phyloP scores from a whole-genome alignment of 139 green algal species.

The Bryopsis sp. region DNA sequence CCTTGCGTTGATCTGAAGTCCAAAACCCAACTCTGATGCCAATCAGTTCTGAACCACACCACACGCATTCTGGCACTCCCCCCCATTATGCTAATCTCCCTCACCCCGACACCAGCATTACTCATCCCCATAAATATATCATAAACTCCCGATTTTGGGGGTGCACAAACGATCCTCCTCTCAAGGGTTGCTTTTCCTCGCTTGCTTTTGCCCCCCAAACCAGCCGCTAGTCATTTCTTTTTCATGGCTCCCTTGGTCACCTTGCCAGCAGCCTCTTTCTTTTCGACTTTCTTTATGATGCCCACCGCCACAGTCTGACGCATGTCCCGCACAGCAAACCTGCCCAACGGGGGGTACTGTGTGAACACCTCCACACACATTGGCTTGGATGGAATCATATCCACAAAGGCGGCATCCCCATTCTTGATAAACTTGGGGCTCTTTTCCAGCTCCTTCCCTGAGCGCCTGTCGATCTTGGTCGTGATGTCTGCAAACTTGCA shows the following conservation, averaged over 20 bases:
- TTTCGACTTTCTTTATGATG: constrained; percentile 55
- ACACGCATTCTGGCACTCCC: too few relatives aligned
- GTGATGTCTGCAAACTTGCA: constrained; percentile 56
- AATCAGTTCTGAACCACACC: not conserved
- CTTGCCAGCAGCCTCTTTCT: constrained; percentile 37
- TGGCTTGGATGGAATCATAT: constrained; percentile 57
- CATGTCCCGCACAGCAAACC: constrained; percentile 55
- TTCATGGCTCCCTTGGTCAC: constrained; percentile 42
- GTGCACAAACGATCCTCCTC: not conserved
- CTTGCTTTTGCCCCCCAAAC: too few relatives aligned
- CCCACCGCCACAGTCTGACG: constrained; percentile 56
- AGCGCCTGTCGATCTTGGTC: constrained; percentile 52
- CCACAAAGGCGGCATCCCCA: constrained; percentile 53
- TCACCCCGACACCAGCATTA: too few relatives aligned
- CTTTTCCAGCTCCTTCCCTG: constrained; percentile 62
- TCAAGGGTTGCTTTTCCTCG: too few relatives aligned
- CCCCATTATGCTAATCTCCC: too few relatives aligned
- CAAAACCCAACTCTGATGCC: constrained; percentile 22
- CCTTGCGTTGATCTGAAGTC: constrained; percentile 30
- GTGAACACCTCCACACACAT: constrained; percentile 66
- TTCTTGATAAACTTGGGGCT: constrained; percentile 58
- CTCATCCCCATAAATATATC: too few relatives aligned
- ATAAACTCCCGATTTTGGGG: not conserved
- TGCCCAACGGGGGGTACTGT: constrained; percentile 49
- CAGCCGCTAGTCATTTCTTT: constrained; percentile 45